phyloP scores from a whole-genome alignment of 2,329 filamentous ascomycete genomes.

The Fusarium multiceps region DNA sequence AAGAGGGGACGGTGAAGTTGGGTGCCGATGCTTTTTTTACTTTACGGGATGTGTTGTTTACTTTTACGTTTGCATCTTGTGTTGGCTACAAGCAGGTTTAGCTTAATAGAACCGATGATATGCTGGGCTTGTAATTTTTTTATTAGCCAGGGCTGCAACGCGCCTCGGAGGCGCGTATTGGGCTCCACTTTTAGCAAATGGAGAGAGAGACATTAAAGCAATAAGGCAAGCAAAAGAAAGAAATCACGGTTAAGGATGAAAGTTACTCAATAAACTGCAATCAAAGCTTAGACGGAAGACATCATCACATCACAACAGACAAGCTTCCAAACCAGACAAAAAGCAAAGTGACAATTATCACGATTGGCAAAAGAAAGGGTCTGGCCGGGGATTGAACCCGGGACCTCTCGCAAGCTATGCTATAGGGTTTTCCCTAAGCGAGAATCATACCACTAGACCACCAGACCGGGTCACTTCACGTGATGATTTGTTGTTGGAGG shows the following conservation, averaged over 20 bases:
- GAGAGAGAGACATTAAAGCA: background rate
- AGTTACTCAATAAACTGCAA: too few relatives aligned
- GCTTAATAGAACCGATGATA: constrained; percentile 7
- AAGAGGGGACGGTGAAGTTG: background rate
- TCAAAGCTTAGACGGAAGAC: too few relatives aligned
- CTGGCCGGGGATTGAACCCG: constrained; percentile 60
- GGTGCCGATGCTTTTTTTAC: background rate
- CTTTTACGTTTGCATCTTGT: constrained; percentile 24
- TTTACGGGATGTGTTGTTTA: constrained; percentile 11
- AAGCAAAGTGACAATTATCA: background rate
- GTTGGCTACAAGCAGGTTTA: background rate
- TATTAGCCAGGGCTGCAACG: background rate
- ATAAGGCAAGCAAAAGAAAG: background rate
- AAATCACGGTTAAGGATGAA: background rate
- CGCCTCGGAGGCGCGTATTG: background rate
- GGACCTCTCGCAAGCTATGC: constrained; percentile 56
- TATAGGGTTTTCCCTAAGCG: constrained; percentile 47
- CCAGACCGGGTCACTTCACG: constrained; percentile 40
- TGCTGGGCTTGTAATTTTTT: constrained; percentile 1
- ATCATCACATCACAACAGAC: background rate
- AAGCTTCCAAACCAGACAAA: background rate
- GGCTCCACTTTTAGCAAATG: background rate
- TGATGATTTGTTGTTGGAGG: constrained; percentile 12
- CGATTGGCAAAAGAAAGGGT: constrained; percentile 39
- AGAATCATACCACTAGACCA: constrained; percentile 50